Evolutionary conservation across 371 early-diverging fungal genomes (phyloP), one percentile per base, ranked within the genome.

Genomic region (Mortierella sp.): DNA sequence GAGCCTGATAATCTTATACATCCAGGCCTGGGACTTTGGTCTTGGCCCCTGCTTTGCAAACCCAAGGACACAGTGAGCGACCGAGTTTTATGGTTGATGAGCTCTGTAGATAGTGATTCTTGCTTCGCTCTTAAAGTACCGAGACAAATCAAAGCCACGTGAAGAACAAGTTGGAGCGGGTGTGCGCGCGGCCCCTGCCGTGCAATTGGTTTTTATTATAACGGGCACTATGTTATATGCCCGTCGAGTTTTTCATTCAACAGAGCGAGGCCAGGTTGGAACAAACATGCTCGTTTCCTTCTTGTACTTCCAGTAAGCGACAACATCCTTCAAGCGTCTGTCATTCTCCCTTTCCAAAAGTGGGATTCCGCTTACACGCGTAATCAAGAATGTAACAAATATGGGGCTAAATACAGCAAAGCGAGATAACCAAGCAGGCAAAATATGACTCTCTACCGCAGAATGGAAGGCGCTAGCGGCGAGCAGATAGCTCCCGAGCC

Each of bases 281-380:
- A 83, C 78, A 78, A 83, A 83, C 71, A 78, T 78, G 47, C 75
- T 73, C 2, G 75, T 75, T 32, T 66, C 67, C 54, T 78, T 77
- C 67, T 83, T 83, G 61, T 83, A 83, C 60, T 72, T 74, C 78
- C 78, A 78, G 61, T 83, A 83, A 2, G 78, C 83, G 20, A 78
- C 83, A 37, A 83, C 75, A 40, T 75, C 78, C 57, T 75, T 74
- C 22, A 78, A 54, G 10, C 78, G 71, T 39, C 72, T 66, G 40
- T 83, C 83, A 37, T 77, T 71, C 68, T 73, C 73, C 16, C 64
- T 51, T 65, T 83, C 83, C 51, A 83, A 51, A 37, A 75, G 26
- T 0, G 78, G 83, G 28, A 83, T 78, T 2, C 83, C 83, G 24
- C 83, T 83, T 26, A 83, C 83, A 35, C 75, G 73, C 1, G 79